phyloP scores from a whole-genome alignment of 805 yeast genomes.

The Yarrowia sp. region DNA sequence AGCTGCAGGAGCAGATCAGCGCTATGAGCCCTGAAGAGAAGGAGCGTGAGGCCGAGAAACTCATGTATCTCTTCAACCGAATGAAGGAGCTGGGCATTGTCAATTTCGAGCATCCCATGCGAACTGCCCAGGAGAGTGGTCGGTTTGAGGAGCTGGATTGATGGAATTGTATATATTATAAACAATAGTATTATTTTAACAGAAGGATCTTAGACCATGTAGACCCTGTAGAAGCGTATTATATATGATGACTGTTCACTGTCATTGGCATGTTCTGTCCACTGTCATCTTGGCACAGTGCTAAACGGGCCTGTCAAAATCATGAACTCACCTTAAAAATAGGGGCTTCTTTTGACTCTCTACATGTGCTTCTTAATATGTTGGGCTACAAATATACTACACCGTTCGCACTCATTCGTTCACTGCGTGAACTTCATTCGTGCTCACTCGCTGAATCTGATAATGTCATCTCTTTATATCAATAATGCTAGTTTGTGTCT shows the following conservation, averaged over 20 bases:
- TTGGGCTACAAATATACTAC: too few relatives aligned
- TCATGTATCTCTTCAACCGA: slow-evolving; percentile 45
- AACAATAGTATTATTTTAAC: too few relatives aligned
- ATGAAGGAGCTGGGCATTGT: slow-evolving; percentile 43
- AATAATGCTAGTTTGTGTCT: slow-evolving; percentile 6
- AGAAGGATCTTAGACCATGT: too few relatives aligned
- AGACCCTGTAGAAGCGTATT: too few relatives aligned
- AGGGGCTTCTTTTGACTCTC: too few relatives aligned
- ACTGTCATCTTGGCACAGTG: too few relatives aligned
- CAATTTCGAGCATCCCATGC: slow-evolving; percentile 43
- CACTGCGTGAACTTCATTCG: not conserved
- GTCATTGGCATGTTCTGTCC: too few relatives aligned
- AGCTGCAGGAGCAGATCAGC: slow-evolving; percentile 17
- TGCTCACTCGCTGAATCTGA: not conserved
- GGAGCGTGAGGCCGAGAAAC: slow-evolving; percentile 46
- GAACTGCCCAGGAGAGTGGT: slow-evolving; percentile 20
- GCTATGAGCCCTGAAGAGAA: slow-evolving; percentile 46
- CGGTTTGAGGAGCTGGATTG: slow-evolving; percentile 18
- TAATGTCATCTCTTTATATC: not conserved
- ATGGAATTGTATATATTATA: not conserved
- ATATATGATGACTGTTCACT: too few relatives aligned
- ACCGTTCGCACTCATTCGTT: too few relatives aligned
- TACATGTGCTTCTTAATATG: too few relatives aligned
- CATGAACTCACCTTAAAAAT: too few relatives aligned
- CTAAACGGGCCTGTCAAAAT: too few relatives aligned